Conservation (phyloP, 2,329 filamentous ascomycete species). For the Trichoderma aggressivum region DNA sequence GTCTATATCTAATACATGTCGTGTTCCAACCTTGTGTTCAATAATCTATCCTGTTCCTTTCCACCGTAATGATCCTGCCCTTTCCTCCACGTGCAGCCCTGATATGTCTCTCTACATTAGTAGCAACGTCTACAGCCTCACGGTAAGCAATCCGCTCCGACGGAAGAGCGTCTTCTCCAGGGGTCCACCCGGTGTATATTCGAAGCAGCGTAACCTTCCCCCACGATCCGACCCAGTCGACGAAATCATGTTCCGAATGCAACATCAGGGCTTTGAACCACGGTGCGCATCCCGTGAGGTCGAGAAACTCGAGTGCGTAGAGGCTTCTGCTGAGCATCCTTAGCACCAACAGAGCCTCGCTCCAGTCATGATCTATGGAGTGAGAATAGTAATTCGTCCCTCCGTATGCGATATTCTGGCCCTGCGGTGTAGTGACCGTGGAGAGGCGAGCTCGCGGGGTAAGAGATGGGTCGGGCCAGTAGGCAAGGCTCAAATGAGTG, state of each 20-base stretch:
- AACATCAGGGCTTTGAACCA: conserved; percentile 52
- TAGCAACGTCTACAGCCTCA: conserved; percentile 39
- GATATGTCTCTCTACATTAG: conserved; percentile 47
- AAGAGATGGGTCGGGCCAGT: conserved; percentile 60
- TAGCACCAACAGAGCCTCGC: conserved; percentile 55
- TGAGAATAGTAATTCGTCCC: conserved; percentile 58
- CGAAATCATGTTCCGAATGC: conserved; percentile 42
- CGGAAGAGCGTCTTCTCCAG: conserved; percentile 33
- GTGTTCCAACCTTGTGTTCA: neutral
- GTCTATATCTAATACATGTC: neutral
- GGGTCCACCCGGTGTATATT: conserved; percentile 44
- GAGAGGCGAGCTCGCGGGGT: conserved; percentile 52
- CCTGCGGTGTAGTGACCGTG: conserved; percentile 44
- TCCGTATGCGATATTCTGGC: conserved; percentile 47
- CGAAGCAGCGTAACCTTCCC: conserved; percentile 48
- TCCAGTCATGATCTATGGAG: conserved; percentile 56
- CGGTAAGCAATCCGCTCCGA: conserved; percentile 34
- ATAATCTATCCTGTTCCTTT: conserved; percentile 35
- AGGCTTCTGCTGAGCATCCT: conserved; percentile 51
- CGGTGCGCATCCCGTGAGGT: conserved; percentile 56
- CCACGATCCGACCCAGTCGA: conserved; percentile 55
- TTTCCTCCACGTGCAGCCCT: conserved; percentile 44
- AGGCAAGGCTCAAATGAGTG: conserved; percentile 59
- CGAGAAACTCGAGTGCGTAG: conserved; percentile 59
- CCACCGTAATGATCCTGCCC: conserved; percentile 49